Evolutionary conservation across 352 stramenopile genomes (phyloP).

Genomic region (Globisporangium paddicum): DNA sequence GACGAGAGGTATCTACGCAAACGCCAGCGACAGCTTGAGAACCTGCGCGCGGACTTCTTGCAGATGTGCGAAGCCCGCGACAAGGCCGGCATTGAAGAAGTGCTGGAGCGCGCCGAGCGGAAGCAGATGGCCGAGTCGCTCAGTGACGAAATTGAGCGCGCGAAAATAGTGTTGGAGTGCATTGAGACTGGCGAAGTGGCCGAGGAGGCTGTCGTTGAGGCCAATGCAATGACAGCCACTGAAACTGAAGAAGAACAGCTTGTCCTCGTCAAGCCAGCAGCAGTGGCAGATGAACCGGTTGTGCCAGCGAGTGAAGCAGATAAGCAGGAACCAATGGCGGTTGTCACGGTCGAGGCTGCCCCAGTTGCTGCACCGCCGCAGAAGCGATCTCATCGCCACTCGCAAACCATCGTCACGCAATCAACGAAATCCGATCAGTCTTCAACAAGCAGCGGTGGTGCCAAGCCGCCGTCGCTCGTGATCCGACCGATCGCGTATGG

Average conservation of each 20-base stretch:
- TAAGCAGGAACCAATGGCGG: background rate
- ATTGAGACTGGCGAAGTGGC: constrained; percentile 21
- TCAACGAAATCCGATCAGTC: background rate
- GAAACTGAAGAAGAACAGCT: background rate
- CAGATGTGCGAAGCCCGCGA: constrained; percentile 37
- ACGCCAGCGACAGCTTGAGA: constrained; percentile 68
- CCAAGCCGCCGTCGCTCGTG: constrained; percentile 43
- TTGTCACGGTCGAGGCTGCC: background rate
- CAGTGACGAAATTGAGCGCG: constrained; percentile 41
- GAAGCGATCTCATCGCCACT: background rate
- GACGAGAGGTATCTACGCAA: constrained; percentile 79
- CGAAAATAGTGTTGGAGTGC: constrained; percentile 37
- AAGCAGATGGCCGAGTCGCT: constrained; percentile 77
- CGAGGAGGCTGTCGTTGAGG: background rate
- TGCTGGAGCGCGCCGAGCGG: constrained; percentile 56
- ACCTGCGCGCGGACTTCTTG: constrained; percentile 44
- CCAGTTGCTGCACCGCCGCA: background rate
- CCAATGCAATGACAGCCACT: background rate
- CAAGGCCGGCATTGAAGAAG: constrained; percentile 45
- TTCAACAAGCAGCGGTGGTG: background rate
- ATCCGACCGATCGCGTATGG: constrained; percentile 69
- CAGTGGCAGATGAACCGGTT: background rate
- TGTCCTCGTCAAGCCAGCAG: background rate
- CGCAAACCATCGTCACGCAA: background rate
- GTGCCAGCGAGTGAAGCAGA: background rate